Percentiles rank a stretch among this genome's conserved stretches.
Conservation (phyloP, 257 asterid species). For the Nicotiana undulata region DNA sequence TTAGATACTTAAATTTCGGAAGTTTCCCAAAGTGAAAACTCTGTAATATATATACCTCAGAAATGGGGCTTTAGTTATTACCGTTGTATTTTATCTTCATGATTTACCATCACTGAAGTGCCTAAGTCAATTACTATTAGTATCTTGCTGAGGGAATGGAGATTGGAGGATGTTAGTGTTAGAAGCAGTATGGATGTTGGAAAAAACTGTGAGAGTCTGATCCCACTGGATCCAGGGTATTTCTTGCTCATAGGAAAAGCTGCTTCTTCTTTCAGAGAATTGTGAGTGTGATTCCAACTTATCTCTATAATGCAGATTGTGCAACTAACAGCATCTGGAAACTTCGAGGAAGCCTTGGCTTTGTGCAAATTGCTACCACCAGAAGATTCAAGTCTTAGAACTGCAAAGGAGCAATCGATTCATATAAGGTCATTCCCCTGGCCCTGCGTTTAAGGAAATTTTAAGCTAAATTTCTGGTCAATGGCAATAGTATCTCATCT, state of each 20-base stretch:
- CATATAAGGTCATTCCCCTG: constrained; percentile 56
- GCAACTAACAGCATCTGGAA: constrained; percentile 93
- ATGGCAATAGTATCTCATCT: neutral
- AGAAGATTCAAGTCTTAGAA: constrained; percentile 91
- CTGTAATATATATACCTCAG: neutral
- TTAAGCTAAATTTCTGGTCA: neutral
- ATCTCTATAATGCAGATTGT: constrained; percentile 62
- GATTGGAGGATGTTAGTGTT: neutral
- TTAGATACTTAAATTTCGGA: neutral
- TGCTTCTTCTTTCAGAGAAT: too few relatives aligned
- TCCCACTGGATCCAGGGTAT: too few relatives aligned
- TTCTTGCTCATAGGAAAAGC: too few relatives aligned
- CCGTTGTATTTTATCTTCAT: neutral
- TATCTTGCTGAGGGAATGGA: neutral
- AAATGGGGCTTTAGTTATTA: neutral
- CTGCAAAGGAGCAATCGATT: constrained; percentile 94
- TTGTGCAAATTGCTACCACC: constrained; percentile 94
- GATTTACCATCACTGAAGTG: neutral
- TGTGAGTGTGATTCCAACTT: neutral
- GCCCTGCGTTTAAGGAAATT: neutral
- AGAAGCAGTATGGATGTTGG: neutral
- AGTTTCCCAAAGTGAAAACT: neutral
- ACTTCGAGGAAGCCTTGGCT: constrained; percentile 97
- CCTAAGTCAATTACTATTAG: neutral
- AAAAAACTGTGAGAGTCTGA: too few relatives aligned